Conservation (phyloP, 352 stramenopile species). For the Phytophthora ramorum region DNA sequence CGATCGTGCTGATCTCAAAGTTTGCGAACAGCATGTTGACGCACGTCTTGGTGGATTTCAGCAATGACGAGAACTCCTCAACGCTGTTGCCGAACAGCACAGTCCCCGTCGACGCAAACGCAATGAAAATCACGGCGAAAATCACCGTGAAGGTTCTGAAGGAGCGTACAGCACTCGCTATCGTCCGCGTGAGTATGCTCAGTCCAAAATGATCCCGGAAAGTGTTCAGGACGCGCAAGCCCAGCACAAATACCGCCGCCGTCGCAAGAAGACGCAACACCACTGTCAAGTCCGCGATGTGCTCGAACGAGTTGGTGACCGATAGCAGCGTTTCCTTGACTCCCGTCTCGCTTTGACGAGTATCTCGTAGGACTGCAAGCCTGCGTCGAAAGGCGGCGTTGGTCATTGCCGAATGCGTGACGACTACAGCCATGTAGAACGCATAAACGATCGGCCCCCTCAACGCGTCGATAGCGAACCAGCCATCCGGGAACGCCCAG, state of each 20-base stretch:
- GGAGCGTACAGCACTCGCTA: slow-evolving; percentile 50
- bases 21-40: slow-evolving; percentile 76
- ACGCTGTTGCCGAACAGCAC: slow-evolving; percentile 67
- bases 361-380: slow-evolving; percentile 31
- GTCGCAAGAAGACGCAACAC: slow-evolving; percentile 44
- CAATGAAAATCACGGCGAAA: slow-evolving; percentile 57
- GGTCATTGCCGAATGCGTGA: slow-evolving; percentile 24
- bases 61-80: slow-evolving; percentile 53
- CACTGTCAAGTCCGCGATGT: slow-evolving; percentile 39
- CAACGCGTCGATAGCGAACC: slow-evolving; percentile 43
- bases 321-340: slow-evolving; percentile 11
- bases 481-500: slow-evolving; percentile 42
- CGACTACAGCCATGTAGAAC: slow-evolving; percentile 38
- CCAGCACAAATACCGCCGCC: slow-evolving; percentile 42
- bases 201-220: slow-evolving; percentile 62
- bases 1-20: slow-evolving; percentile 61
- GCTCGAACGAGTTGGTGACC: slow-evolving; percentile 34
- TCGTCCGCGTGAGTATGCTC: slow-evolving; percentile 65
- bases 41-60: slow-evolving; percentile 53
- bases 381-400: slow-evolving; percentile 24
- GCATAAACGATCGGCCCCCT: slow-evolving; percentile 45
- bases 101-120: slow-evolving; percentile 53
- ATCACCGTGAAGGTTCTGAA: slow-evolving; percentile 65
- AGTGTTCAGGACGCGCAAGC: slow-evolving; percentile 44
- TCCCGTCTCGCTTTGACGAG: slow-evolving; percentile 6